A percentile compares a stretch with the other conserved stretches of the same genome.
These are phyloP conservation scores for Phytophthora constricta DNA, from an alignment of 352 stramenopile genomes.

Conservation along the genomic window DNA sequence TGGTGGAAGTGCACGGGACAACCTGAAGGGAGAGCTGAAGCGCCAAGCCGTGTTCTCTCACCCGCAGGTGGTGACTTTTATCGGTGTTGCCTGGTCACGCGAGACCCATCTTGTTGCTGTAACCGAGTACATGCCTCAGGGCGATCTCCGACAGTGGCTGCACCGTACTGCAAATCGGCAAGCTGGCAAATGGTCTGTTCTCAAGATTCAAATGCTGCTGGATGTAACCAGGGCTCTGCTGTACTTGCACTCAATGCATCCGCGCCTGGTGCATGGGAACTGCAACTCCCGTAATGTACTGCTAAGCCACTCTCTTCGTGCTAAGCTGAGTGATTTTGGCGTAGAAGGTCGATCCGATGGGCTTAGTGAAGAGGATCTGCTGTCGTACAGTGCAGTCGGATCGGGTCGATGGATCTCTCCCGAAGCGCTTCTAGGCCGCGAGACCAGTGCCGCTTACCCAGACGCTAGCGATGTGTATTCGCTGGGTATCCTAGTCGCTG, in stretches of 20 bases:
- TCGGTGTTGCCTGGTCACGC: conserved; percentile 74
- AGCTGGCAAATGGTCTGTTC: conserved; percentile 53
- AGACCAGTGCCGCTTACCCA: conserved; percentile 46
- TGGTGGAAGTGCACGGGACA: conserved; percentile 34
- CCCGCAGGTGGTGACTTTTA: conserved; percentile 68
- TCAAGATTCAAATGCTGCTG: conserved; percentile 69
- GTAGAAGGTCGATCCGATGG: conserved; percentile 49
- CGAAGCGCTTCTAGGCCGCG: conserved; percentile 63
- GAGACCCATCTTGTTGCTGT: conserved; percentile 72
- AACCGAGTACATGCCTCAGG: conserved; percentile 77
- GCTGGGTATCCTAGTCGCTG: conserved; percentile 71
- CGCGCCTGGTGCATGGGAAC: conserved; percentile 62
- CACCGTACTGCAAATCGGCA: conserved; percentile 50
- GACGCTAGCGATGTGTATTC: conserved; percentile 73
- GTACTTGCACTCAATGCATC: conserved; percentile 73
- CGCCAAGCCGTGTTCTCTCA: conserved; percentile 68
- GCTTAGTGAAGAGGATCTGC: conserved; percentile 64
- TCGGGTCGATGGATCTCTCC: conserved; percentile 76
- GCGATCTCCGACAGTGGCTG: conserved; percentile 76
- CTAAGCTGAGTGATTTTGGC: conserved; percentile 77
- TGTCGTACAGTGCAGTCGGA: conserved; percentile 70
- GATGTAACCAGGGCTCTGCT: conserved; percentile 69
- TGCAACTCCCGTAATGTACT: conserved; percentile 76
- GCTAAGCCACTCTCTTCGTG: conserved; percentile 58
- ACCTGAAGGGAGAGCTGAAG: conserved; percentile 71